Percentiles rank a stretch among this genome's conserved stretches.
Conservation (phyloP, 768 basidiomycete genomes). For the Phaeolepiota aurea region DNA sequence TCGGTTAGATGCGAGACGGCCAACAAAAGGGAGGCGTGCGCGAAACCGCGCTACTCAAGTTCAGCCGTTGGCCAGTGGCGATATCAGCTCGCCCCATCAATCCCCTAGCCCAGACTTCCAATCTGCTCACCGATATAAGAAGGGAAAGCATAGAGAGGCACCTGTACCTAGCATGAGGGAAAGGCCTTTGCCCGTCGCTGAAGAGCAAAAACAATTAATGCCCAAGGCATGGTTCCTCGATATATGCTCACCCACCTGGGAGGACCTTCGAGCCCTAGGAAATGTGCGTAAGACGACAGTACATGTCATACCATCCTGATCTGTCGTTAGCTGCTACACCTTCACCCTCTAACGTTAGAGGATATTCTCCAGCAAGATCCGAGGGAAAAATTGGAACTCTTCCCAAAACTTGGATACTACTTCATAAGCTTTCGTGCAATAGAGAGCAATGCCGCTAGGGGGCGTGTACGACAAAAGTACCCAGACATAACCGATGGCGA, state of each 20-base stretch:
- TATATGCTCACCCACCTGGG: slow-evolving; percentile 79
- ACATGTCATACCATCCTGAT: background rate
- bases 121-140: slow-evolving; percentile 19
- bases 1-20: slow-evolving; percentile 39
- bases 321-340: slow-evolving; percentile 55
- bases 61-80: slow-evolving; percentile 1
- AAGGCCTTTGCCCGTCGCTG: background rate
- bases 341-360: slow-evolving; percentile 90
- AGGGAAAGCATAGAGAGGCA: slow-evolving; percentile 39
- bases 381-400: slow-evolving; percentile 85
- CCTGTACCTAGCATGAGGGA: background rate
- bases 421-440: slow-evolving; percentile 84
- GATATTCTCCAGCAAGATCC: slow-evolving; percentile 90
- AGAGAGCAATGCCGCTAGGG: slow-evolving; percentile 42
- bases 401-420: slow-evolving; percentile 85
- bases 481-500: slow-evolving; percentile 11
- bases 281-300: slow-evolving; percentile 40
- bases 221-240: slow-evolving; percentile 86
- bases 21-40: slow-evolving; percentile 21
- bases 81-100: background rate
- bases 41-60: slow-evolving; percentile 11
- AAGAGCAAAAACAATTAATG: slow-evolving; percentile 6
- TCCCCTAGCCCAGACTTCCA: background rate
- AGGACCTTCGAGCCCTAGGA: slow-evolving; percentile 79
- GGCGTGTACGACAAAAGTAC: slow-evolving; percentile 26